Base-by-base conservation (phyloP, 2,329 filamentous ascomycete species). In the Colletotrichum costaricense region DNA sequence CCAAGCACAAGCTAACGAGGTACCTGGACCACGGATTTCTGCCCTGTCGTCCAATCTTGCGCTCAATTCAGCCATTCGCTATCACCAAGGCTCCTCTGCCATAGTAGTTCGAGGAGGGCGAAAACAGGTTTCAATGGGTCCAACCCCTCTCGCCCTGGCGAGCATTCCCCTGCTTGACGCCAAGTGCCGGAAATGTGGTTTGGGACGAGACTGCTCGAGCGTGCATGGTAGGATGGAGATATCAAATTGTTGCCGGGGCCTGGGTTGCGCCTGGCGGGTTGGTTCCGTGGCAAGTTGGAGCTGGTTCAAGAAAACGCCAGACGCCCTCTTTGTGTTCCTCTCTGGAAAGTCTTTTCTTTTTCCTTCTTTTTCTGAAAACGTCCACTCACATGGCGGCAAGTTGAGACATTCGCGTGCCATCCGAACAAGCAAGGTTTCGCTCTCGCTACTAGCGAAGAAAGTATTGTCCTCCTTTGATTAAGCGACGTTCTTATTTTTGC, bases 101-200 rank as follows among this genome's bases (percentile, higher is more conserved):
- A 38, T 6, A 38, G 33, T 33, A 46, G 12, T 62, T 19, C 33
- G 30, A n/a, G 26, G 26, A 7, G 52, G 42, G 35, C 30, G 22
- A 62, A 70, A 73, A 62, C 67, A 65, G 67, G 67, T 70, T 73
- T 70, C 56, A 28, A 62, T 26, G 70, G 70, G 55, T 11, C 60
- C 56, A 28, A 55, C 56, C 60, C 24, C 35, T 38, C 66, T 33
- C 3, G 35, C 16, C 9, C 60, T 57, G 67, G 56, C 67, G 67
- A 65, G 67, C 70, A 73, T 70, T 49, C 28, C 70, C 70, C 67
- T 73, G 70, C 35, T 42, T 8, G 11, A n/a, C 2, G 1, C 14
- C 16, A 57, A 55, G 46, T 65, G 67, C 67, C 49, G 35, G 35
- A 22, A 7, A 38, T 19, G 49, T 49, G 26, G 30, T n/a, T 42